Conservation (phyloP, 768 basidiomycete genomes). For the Ramaria rubella region DNA sequence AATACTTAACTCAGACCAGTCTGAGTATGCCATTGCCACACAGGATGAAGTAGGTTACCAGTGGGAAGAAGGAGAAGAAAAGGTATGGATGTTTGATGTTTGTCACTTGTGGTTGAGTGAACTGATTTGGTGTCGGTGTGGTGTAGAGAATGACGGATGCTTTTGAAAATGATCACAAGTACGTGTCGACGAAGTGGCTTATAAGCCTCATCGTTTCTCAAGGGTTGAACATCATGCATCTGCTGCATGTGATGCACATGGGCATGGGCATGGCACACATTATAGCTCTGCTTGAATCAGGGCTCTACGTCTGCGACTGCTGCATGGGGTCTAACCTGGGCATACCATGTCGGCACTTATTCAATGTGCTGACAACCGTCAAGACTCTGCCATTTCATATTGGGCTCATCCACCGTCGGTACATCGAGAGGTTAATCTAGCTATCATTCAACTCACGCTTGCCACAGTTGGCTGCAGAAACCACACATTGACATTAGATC, state of each 20-base stretch:
- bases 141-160: conserved; percentile 10
- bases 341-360: conserved; percentile 30
- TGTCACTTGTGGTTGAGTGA: conserved; percentile 18
- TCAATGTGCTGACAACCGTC: conserved; percentile 19
- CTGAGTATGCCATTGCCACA: background rate
- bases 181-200: conserved; percentile 25
- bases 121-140: background rate
- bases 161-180: conserved; percentile 26
- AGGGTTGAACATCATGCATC: conserved; percentile 19
- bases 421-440: background rate
- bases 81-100: background rate
- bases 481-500: background rate
- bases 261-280: conserved; percentile 21
- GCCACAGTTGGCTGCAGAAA: background rate
- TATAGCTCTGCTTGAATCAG: conserved; percentile 22
- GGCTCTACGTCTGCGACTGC: conserved; percentile 29
- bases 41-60: background rate
- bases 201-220: conserved; percentile 19
- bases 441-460: background rate
- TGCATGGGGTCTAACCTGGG: conserved; percentile 29
- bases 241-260: conserved; percentile 21
- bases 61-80: conserved; percentile 9
- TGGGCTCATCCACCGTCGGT: conserved; percentile 23
- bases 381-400: conserved; percentile 24
- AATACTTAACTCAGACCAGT: background rate